Evolutionary conservation across 2,329 filamentous ascomycete genomes (phyloP).

Genomic region (Curvularia hawaiiensis): DNA sequence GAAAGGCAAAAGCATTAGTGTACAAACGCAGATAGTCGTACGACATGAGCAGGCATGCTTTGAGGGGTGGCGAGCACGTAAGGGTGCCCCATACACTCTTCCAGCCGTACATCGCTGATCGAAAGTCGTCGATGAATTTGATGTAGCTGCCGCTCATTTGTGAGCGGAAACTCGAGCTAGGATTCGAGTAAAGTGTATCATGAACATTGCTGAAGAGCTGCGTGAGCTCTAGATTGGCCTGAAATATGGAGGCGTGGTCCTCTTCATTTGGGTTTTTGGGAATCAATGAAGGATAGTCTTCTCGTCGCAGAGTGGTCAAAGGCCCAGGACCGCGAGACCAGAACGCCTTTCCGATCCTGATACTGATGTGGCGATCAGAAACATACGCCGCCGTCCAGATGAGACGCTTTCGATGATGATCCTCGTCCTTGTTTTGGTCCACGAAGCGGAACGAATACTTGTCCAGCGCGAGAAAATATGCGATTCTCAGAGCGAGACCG

Average conservation of each 20-base stretch:
- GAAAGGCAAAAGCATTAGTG: constrained; percentile 77
- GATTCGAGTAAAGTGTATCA: constrained; percentile 74
- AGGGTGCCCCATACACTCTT: constrained; percentile 72
- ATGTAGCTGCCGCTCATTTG: constrained; percentile 75
- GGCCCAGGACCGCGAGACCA: constrained; percentile 75
- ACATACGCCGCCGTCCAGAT: constrained; percentile 65
- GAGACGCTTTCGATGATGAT: constrained; percentile 66
- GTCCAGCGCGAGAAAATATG: constrained; percentile 73
- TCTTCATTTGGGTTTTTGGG: constrained; percentile 64
- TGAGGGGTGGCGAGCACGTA: constrained; percentile 68
- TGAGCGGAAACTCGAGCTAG: constrained; percentile 70
- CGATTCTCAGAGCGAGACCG: constrained; percentile 70
- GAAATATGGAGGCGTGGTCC: constrained; percentile 71
- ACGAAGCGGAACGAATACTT: constrained; percentile 69
- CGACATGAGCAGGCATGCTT: constrained; percentile 69
- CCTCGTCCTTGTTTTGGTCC: constrained; percentile 62
- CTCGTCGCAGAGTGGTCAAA: constrained; percentile 66
- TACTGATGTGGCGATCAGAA: constrained; percentile 61
- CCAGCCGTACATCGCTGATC: constrained; percentile 71
- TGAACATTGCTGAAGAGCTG: constrained; percentile 76
- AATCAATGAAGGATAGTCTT: constrained; percentile 71
- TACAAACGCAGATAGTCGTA: constrained; percentile 76
- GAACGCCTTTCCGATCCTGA: constrained; percentile 73
- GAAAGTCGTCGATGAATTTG: constrained; percentile 76
- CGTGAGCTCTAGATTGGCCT: constrained; percentile 72